Evolutionary conservation across 805 yeast genomes (phyloP), one percentile per base, ranked within the genome.

Genomic region (Metschnikowia lachancei): DNA sequence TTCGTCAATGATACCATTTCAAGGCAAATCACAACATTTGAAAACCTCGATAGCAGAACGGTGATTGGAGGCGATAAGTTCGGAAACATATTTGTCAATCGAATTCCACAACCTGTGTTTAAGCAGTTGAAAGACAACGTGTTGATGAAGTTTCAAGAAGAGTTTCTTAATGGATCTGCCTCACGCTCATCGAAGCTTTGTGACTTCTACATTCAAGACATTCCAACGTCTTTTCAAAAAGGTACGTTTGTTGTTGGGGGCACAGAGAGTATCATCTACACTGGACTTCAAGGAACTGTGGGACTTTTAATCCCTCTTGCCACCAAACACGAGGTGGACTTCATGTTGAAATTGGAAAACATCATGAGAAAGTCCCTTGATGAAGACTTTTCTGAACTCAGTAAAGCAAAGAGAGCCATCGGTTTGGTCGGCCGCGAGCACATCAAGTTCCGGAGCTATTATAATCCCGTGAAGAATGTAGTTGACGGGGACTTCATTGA

Each of bases 401-500:
- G 62, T 49, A 55, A 57, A 58, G 43, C 52, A 10, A 54, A 60
- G 51, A 48, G 51, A 5, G 63, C 61, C 4, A 22, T 39, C 43
- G 62, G 76, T 3, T 46, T 81, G n/a, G 71, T 82, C 2, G 92
- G 85, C 0, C 73, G 94, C 46, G 85, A 85, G 51, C 87, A 83
- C 47, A 49, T 78, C 51, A 77, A 76, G 46, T 91, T 75, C 61
- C 68, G 97, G 45, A 76, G 97, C 43, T 85, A 84, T 58, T 89
- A 88, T 61, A 81, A 80, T n/a, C 97, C 97, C 0, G 78, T 76
- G 2, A 83, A 82, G 52, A 76, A 80, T 41, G 82, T 86, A 2
- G 75, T 94, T 34, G 97, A 94, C 65, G 99, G 99, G 9, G 98
- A 94, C 60, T 69, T 87, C 13, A 70, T 92, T 39, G 97, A 89